phyloP scores from a whole-genome alignment of 208 protist species.

The Leishmania guyanensis region DNA sequence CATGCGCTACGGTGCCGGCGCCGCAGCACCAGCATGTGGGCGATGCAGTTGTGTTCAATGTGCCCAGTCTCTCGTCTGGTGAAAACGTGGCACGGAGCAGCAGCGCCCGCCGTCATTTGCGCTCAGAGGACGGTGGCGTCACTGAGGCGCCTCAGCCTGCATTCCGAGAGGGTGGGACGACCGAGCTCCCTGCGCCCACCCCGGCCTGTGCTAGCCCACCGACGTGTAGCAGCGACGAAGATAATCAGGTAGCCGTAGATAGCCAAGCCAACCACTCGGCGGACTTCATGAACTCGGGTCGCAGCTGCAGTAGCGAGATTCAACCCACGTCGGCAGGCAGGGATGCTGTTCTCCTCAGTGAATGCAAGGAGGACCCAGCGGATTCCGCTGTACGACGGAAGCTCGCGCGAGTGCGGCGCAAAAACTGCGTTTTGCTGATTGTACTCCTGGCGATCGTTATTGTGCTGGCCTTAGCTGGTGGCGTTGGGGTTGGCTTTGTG shows the following conservation, averaged over 20 bases:
- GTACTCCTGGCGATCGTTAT: conserved; percentile 35
- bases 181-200: background rate
- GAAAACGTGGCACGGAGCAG: too few species aligned
- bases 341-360: conserved; percentile 19
- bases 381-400: conserved; percentile 8
- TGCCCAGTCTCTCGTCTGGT: too few species aligned
- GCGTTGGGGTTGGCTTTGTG: conserved; percentile 40
- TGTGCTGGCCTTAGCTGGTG: conserved; percentile 46
- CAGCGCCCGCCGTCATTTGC: background rate
- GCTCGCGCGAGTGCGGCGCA: conserved; percentile 29
- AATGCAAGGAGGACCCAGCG: conserved; percentile 4
- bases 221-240: background rate
- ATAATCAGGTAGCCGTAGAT: background rate
- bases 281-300: conserved; percentile 8
- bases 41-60: background rate
- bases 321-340: conserved; percentile 1
- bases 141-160: background rate
- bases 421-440: conserved; percentile 31
- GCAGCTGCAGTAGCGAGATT: background rate
- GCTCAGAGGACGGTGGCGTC: background rate
- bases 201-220: background rate
- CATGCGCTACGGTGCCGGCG: too few species aligned
- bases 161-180: background rate
- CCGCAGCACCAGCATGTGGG: background rate
- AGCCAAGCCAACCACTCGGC: background rate